These are phyloP conservation scores for Diophrys sp. DNA, from an alignment of 73 alveolate genomes.

Conservation along the genomic window DNA sequence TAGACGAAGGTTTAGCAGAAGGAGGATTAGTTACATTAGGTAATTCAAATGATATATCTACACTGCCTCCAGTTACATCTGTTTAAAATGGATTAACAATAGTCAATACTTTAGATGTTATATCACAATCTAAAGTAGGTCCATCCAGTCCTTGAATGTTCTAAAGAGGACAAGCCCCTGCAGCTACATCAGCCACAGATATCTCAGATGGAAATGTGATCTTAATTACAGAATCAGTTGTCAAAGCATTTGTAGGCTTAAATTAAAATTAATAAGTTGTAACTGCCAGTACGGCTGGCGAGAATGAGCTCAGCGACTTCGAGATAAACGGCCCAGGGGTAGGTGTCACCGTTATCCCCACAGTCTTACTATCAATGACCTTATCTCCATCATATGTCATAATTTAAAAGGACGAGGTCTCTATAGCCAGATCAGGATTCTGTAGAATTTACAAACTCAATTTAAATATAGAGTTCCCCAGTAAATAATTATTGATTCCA, in stretches of 20 bases:
- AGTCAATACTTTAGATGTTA: not conserved
- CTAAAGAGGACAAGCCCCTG: constrained; percentile 9
- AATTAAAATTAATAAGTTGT: constrained; percentile 13
- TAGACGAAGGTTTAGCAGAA: not conserved
- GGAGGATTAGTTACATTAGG: not conserved
- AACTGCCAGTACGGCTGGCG: not conserved
- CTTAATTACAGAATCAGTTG: not conserved
- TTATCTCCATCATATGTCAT: constrained; percentile 13
- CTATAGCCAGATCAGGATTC: not conserved
- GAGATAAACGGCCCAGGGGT: constrained; percentile 12
- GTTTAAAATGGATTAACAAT: not conserved
- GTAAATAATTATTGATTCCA: not conserved
- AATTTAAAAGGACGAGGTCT: not conserved
- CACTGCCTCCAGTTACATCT: not conserved
- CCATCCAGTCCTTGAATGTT: not conserved
- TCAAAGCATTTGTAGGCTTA: not conserved
- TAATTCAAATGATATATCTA: not conserved
- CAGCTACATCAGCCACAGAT: constrained; percentile 4
- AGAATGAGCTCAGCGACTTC: not conserved
- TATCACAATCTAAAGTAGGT: constrained; percentile 3
- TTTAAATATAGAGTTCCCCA: not conserved
- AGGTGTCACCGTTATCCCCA: constrained; percentile 15
- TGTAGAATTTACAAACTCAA: too few relatives aligned
- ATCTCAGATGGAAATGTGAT: constrained; percentile 19
- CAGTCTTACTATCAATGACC: constrained; percentile 3